A percentile compares a stretch with the other conserved stretches of the same genome.
Conservation (phyloP, 495 filamentous ascomycete genomes). For the Xylaria longipes region DNA sequence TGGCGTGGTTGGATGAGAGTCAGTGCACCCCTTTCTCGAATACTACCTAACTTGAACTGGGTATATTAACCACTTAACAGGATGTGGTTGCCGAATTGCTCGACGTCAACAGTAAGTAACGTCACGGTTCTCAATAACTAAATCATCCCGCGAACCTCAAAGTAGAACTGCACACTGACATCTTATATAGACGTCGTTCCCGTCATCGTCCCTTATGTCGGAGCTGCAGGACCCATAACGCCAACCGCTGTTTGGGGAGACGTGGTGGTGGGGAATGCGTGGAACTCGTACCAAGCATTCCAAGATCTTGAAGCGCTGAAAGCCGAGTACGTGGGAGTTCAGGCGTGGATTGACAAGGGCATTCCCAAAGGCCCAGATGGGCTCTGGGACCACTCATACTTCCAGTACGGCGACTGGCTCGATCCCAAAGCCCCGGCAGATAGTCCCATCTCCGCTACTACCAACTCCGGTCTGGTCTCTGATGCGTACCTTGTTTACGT, state of each 20-base stretch:
- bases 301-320: constrained; percentile 51
- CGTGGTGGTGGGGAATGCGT: constrained; percentile 51
- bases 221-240: constrained; percentile 23
- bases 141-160: not conserved
- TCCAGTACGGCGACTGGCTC: constrained; percentile 60
- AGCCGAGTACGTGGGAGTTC: constrained; percentile 53
- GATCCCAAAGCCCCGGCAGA: constrained; percentile 57
- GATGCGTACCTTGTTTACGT: constrained; percentile 61
- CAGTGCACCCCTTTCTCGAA: not conserved
- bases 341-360: constrained; percentile 55
- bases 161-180: not conserved
- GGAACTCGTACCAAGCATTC: constrained; percentile 49
- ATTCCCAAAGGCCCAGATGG: constrained; percentile 48
- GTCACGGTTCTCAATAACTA: not conserved
- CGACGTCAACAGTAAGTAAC: constrained; percentile 17
- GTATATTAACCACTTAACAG: constrained; percentile 6
- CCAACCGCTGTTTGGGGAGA: constrained; percentile 55
- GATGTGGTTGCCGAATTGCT: constrained; percentile 52
- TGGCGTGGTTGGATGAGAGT: constrained; percentile 54
- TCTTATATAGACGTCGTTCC: constrained; percentile 37
- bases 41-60: not conserved
- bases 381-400: constrained; percentile 47
- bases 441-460: constrained; percentile 47
- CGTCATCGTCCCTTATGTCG: constrained; percentile 51
- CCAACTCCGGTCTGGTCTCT: constrained; percentile 51